These are phyloP conservation scores for Fraxinus ornus DNA, from an alignment of 305 asterid species.

Conservation along the genomic window DNA sequence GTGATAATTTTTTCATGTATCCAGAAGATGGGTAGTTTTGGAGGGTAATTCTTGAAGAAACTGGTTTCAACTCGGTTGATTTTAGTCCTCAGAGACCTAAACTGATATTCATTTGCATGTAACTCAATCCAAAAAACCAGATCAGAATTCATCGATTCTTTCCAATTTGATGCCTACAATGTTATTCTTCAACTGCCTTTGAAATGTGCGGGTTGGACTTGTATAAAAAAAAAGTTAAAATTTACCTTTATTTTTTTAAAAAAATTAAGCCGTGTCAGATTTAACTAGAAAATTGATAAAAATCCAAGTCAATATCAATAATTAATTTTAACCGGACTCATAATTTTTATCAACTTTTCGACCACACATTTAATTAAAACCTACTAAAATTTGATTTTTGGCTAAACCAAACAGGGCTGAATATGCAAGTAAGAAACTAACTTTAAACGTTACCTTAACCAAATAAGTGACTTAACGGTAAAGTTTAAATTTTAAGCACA, in stretches of 20 bases:
- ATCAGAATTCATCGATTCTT: neutral
- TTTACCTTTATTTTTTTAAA: neutral
- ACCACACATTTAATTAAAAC: neutral
- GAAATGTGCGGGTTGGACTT: neutral
- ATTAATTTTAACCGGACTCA: neutral
- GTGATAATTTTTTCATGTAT: slow-evolving; percentile 1
- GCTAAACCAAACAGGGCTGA: neutral
- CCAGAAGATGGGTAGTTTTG: neutral
- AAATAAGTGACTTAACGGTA: neutral
- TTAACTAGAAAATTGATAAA: neutral
- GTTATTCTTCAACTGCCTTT: neutral
- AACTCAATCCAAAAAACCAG: neutral
- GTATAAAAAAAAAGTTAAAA: neutral
- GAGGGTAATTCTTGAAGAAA: slow-evolving; percentile 14
- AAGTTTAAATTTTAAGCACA: neutral
- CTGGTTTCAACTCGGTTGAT: neutral
- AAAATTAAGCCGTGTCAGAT: neutral
- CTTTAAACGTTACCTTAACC: neutral
- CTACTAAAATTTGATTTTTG: neutral
- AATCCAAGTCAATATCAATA: neutral
- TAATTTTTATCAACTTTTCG: neutral
- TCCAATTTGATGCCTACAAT: neutral
- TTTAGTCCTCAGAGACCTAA: neutral
- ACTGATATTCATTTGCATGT: neutral
- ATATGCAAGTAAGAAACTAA: neutral